Evolutionary conservation across 2,329 filamentous ascomycete genomes (phyloP), one percentile per base, ranked within the genome.

Genomic region (Ustulina deusta): DNA sequence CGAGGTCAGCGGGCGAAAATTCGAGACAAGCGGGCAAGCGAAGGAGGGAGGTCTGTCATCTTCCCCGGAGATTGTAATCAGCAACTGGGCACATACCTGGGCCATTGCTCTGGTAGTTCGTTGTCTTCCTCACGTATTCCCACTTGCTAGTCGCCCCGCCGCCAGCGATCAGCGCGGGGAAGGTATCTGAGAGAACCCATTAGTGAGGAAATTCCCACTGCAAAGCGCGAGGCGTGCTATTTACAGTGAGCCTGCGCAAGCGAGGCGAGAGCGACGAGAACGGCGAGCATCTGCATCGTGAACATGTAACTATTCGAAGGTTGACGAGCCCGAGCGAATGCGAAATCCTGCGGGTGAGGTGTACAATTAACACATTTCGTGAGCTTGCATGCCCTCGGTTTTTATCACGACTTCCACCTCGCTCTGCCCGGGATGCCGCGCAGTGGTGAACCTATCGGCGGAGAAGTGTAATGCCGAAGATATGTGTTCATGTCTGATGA

Each of bases 81-180:
- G 42, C 13, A 36, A 48, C 27, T 15, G 3, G 54, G 27, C 17
- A 70, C 72, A 9, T 34, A 75, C 74, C 74, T 66, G 83, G 83
- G 1, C 80, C 81, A 70, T 85, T 85, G 74, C 76, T 79, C 74
- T 86, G 82, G 74, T 79, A 85, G 76, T 85, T 85, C 55, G 81
- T 79, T 10, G 83, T 85, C 71, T 82, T 81, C 27, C 83, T 79
- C 52, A 85, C 81, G 48, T 81, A 79, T 54, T 81, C 79, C 84
- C 84, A 86, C 73, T 84, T 82, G 51, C 61, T 69, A 0, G 79
- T 79, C 55, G 74, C 73, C 25, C 66, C 69, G 42, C 78, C 73
- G 44, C 74, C 72, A 7, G 78, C 77, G 44, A 77, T 74, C n/a
- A 82, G 75, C 58, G 78, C 79, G 10, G 81, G 81, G 74, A 83